Evolutionary conservation across 192 early-diverging fungal genomes (phyloP), one percentile per base, ranked within the genome.

Genomic region (Lobulomyces angularis): DNA sequence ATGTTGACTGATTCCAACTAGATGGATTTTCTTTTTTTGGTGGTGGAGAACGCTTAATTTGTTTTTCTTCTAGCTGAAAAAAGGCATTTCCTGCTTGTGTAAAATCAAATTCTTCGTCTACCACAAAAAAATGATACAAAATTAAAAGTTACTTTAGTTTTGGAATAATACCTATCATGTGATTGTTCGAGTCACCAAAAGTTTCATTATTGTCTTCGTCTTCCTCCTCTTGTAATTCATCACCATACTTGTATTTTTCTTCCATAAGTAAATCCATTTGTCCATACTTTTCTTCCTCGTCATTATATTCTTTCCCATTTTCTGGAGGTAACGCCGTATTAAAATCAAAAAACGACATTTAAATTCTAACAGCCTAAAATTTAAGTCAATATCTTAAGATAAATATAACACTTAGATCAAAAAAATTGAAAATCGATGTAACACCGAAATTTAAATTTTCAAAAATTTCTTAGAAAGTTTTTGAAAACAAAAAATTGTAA

Each of bases 141-240:
- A n/a, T 3, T 3, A 3, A 20, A 31, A 20, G 5, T 29, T 35
- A 12, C 11, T 22, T 17, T 18, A 32, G 42, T 2, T 20, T 24
- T 9, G 17, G 20, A 1, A 20, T 5, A 6, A 28, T 16, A 25
- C 49, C 43, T 45, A 55, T 56, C 70, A 72, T 61, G 29, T 65
- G 67, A 21, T 34, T 35, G 2, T 52, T 53, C 37, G 49, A 58
- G 9, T 46, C 65, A 32, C 69, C 73, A 70, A 86, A 86, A 0
- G 83, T 86, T 50, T 81, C 71, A 46, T 72, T 74, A 41, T 86
- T 86, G 30, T 69, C 65, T 41, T 76, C 69, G 50, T 86, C 83
- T 26, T 64, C 56, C 37, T 56, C 68, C 41, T 86, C 80, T 19
- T 75, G 65, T 3, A 86, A 59, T 41, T 70, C 60, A 36, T 67